These are phyloP conservation scores for Alternaria alternata DNA, from an alignment of 2,329 filamentous ascomycete species.

Conservation along the genomic window DNA sequence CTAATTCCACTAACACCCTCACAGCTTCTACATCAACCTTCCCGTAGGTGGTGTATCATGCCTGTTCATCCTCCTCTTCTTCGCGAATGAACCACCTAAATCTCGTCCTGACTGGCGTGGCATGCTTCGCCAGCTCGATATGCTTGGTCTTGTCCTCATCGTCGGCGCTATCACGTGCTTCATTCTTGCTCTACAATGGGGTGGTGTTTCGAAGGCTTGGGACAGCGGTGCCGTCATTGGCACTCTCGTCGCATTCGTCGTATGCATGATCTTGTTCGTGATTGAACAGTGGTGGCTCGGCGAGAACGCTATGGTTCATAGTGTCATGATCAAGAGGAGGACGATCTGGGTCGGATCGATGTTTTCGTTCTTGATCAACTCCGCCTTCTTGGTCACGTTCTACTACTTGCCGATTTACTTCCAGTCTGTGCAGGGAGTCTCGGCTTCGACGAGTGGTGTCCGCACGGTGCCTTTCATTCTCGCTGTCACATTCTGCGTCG, in stretches of 20 bases:
- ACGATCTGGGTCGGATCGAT: constrained; percentile 45
- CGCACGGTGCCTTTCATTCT: constrained; percentile 55
- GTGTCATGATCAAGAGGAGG: constrained; percentile 51
- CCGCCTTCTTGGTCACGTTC: constrained; percentile 47
- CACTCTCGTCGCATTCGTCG: constrained; percentile 54
- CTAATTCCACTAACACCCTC: background rate
- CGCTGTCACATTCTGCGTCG: constrained; percentile 18
- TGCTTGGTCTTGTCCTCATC: constrained; percentile 52
- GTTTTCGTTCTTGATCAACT: constrained; percentile 48
- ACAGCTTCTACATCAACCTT: constrained; percentile 52
- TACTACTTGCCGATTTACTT: constrained; percentile 62
- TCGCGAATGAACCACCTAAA: constrained; percentile 33
- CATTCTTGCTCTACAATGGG: constrained; percentile 59
- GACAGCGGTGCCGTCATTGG: constrained; percentile 54
- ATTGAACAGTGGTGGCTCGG: constrained; percentile 48
- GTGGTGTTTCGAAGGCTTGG: constrained; percentile 44
- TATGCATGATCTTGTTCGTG: constrained; percentile 49
- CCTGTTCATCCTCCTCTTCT: constrained; percentile 42
- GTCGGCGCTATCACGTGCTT: constrained; percentile 53
- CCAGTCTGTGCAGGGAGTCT: constrained; percentile 38
- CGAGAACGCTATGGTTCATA: constrained; percentile 53
- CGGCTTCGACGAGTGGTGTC: constrained; percentile 51
- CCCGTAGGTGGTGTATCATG: constrained; percentile 54
- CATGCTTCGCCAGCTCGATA: constrained; percentile 57
- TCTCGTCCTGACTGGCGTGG: constrained; percentile 35